Percentiles rank a stretch among this genome's conserved stretches.
phyloP scores from a whole-genome alignment of 371 early-diverging fungal genomes.

The Lichtheimia corymbifera region DNA sequence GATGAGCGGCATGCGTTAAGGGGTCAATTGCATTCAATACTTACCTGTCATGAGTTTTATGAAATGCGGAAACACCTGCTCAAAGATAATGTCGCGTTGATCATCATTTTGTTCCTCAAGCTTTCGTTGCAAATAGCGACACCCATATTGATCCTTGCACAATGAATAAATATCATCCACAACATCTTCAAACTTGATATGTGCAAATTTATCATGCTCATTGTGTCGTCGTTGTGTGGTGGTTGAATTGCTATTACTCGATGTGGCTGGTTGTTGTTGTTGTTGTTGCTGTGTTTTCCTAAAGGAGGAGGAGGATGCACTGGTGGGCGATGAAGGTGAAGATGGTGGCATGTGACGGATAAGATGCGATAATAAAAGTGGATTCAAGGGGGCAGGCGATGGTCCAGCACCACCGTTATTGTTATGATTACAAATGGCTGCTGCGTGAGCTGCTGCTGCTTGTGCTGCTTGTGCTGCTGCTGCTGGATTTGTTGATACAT shows the following conservation, averaged over 20 bases:
- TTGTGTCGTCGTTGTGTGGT: constrained; percentile 14
- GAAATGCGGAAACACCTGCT: constrained; percentile 75
- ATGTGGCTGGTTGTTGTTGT: neutral
- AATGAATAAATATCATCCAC: constrained; percentile 72
- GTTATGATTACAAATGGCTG: constrained; percentile 7
- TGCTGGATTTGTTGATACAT: no score
- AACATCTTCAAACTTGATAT: constrained; percentile 66
- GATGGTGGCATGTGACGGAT: constrained; percentile 27
- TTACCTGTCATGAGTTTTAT: constrained; percentile 82
- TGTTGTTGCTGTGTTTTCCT: neutral
- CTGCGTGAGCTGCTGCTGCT: constrained; percentile 13
- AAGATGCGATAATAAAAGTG: constrained; percentile 27
- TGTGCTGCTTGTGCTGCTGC: neutral
- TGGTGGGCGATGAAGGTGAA: neutral
- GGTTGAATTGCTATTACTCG: no score
- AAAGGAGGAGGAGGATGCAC: neutral
- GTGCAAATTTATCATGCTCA: constrained; percentile 62
- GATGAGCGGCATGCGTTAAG: neutral
- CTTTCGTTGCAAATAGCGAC: constrained; percentile 84
- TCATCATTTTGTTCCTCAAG: constrained; percentile 75
- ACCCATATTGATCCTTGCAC: constrained; percentile 92
- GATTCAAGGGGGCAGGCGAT: constrained; percentile 15
- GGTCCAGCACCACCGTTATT: constrained; percentile 7
- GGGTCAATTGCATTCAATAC: constrained; percentile 2
- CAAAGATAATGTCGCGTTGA: constrained; percentile 68